phyloP scores from a whole-genome alignment of 306 rosid genomes.

The Glycine soja region DNA sequence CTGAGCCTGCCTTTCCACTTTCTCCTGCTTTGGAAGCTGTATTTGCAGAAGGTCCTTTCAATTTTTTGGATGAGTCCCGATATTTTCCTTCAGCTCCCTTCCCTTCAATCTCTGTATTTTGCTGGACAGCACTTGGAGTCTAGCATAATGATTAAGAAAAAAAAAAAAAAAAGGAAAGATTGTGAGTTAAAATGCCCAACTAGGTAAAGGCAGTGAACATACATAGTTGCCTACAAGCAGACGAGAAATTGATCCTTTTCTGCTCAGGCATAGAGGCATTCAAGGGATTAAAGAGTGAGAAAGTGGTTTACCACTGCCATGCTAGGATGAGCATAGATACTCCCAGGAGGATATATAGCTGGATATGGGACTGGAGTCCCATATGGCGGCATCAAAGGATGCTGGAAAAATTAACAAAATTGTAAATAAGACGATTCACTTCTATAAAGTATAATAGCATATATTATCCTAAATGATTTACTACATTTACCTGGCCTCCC shows the following conservation, averaged over 20 bases:
- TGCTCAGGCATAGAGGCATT: neutral
- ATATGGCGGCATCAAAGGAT: slow-evolving; percentile 87
- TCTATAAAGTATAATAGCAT: neutral
- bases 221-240: slow-evolving; percentile 21
- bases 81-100: slow-evolving; percentile 83
- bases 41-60: slow-evolving; percentile 71
- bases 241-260: slow-evolving; percentile 16
- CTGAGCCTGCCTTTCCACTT: slow-evolving; percentile 82
- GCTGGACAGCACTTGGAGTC: slow-evolving; percentile 65
- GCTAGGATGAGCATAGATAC: slow-evolving; percentile 92
- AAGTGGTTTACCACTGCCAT: slow-evolving; percentile 71
- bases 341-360: slow-evolving; percentile 92
- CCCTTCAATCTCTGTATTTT: slow-evolving; percentile 64
- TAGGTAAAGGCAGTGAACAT: slow-evolving; percentile 5
- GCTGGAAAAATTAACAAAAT: slow-evolving; percentile 64
- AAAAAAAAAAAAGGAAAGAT: neutral
- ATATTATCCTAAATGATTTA: slow-evolving; percentile 15
- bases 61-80: slow-evolving; percentile 64
- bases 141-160: slow-evolving; percentile 47
- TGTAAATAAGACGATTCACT: slow-evolving; percentile 26
- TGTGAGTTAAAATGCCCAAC: slow-evolving; percentile 33
- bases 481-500: slow-evolving; percentile 85
- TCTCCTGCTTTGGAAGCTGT: slow-evolving; percentile 75
- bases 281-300: slow-evolving; percentile 17
- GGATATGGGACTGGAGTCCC: slow-evolving; percentile 97